Evolutionary conservation across 345 rosid genomes (phyloP).

Genomic region (Draba incana): DNA sequence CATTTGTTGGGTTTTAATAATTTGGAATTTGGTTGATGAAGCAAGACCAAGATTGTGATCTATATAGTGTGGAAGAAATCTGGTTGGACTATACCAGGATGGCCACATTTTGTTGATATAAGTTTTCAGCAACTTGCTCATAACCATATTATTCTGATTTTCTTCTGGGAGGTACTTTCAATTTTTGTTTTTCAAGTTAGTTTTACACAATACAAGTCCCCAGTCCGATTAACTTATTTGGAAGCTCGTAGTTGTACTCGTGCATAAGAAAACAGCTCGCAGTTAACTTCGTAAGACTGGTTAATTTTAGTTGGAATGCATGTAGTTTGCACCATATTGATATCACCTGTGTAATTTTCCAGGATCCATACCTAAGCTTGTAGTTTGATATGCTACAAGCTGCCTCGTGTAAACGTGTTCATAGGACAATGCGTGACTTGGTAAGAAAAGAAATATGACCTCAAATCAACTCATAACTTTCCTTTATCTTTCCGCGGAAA

Average conservation of each 20-base stretch:
- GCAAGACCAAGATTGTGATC: constrained; percentile 28
- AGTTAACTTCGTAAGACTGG: not conserved
- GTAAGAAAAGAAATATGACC: not conserved
- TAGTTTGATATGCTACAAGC: too few species aligned
- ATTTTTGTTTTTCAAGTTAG: too few species aligned
- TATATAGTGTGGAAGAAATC: constrained; percentile 16
- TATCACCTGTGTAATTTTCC: not conserved
- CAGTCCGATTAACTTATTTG: too few species aligned
- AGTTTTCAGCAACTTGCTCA: not conserved
- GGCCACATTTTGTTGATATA: not conserved
- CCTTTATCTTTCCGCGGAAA: constrained; percentile 9
- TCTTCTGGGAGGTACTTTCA: too few species aligned
- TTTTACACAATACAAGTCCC: too few species aligned
- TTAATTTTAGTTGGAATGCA: not conserved
- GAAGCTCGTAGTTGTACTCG: too few species aligned
- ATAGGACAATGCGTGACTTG: not conserved
- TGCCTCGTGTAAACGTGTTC: not conserved
- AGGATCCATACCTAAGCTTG: too few species aligned
- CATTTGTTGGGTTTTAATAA: constrained; percentile 18
- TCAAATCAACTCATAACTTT: not conserved
- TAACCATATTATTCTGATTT: not conserved
- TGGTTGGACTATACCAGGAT: not conserved
- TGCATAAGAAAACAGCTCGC: too few species aligned
- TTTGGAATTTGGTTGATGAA: constrained; percentile 9
- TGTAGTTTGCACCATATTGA: not conserved